Percentiles rank a stretch among this genome's conserved stretches.
phyloP scores from a whole-genome alignment of 495 filamentous ascomycete species.

The Aspergillus biplanus region DNA sequence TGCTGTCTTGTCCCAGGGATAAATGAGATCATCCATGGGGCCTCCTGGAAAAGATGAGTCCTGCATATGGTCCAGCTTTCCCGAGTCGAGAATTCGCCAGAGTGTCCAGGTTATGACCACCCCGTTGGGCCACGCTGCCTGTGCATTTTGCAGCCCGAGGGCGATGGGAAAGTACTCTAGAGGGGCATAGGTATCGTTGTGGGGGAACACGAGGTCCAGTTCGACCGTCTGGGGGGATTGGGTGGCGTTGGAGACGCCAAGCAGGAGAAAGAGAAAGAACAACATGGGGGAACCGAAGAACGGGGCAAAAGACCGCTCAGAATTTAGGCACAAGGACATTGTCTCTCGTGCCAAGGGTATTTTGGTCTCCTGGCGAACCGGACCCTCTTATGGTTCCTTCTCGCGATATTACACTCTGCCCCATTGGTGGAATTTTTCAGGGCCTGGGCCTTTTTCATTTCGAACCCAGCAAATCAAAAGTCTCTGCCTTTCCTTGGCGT shows the following conservation, averaged over 20 bases:
- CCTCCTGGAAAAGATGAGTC: background rate
- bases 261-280: constrained; percentile 3
- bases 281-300: background rate
- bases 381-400: background rate
- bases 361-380: background rate
- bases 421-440: background rate
- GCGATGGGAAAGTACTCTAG: constrained; percentile 3
- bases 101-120: constrained; percentile 3
- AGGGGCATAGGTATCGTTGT: constrained; percentile 8
- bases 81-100: constrained; percentile 3
- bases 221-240: constrained; percentile 7
- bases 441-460: background rate
- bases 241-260: background rate
- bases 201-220: constrained; percentile 11
- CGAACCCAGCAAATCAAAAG: background rate
- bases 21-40: background rate
- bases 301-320: background rate
- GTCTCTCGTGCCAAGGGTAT: background rate
- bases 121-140: background rate
- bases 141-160: constrained; percentile 1
- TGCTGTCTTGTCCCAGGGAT: background rate
- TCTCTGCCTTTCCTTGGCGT: background rate
- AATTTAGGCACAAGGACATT: background rate
- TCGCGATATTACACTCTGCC: background rate
- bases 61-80: constrained; percentile 6